A percentile compares a stretch with the other conserved stretches of the same genome.
These are phyloP conservation scores for Alternaria viburni DNA, from an alignment of 2,329 filamentous ascomycete species.

Conservation along the genomic window DNA sequence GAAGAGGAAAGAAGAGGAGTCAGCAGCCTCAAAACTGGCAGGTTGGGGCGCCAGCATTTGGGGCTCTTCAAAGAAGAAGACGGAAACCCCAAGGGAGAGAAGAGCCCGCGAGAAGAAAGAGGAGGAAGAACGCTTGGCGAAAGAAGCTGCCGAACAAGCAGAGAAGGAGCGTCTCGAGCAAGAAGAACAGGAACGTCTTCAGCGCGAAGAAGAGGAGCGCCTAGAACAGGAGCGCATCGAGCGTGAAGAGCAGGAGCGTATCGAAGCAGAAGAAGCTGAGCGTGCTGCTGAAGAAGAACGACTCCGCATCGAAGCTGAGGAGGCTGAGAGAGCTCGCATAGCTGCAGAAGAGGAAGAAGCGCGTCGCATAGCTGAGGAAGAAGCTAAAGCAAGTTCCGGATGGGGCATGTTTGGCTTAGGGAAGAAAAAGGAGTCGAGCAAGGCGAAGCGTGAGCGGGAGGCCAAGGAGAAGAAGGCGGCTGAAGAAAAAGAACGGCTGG, in stretches of 20 bases:
- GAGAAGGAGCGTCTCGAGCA: conserved; percentile 33
- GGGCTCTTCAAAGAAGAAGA: conserved; percentile 48
- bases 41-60: conserved; percentile 35
- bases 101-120: conserved; percentile 45
- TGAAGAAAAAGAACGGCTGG: conserved; percentile 40
- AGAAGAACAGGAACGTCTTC: conserved; percentile 34
- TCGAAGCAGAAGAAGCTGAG: conserved; percentile 47
- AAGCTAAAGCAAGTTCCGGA: conserved; percentile 33
- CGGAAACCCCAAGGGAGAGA: conserved; percentile 40
- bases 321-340: conserved; percentile 11
- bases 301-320: conserved; percentile 29
- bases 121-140: conserved; percentile 31
- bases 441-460: conserved; percentile 39
- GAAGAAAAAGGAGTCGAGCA: conserved; percentile 46
- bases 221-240: conserved; percentile 32
- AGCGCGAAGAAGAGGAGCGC: conserved; percentile 47
- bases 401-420: conserved; percentile 23
- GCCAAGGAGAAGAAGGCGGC: conserved; percentile 32
- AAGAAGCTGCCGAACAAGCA: conserved; percentile 20
- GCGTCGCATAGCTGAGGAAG: conserved; percentile 22
- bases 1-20: conserved; percentile 30
- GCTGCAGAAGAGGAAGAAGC: conserved; percentile 20
- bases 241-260: conserved; percentile 38
- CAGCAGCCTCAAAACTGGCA: conserved; percentile 36
- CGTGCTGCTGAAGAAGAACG: conserved; percentile 38